Conservation (phyloP, 176 grass and related monocot genomes). For the Aegilops tauschii region DNA sequence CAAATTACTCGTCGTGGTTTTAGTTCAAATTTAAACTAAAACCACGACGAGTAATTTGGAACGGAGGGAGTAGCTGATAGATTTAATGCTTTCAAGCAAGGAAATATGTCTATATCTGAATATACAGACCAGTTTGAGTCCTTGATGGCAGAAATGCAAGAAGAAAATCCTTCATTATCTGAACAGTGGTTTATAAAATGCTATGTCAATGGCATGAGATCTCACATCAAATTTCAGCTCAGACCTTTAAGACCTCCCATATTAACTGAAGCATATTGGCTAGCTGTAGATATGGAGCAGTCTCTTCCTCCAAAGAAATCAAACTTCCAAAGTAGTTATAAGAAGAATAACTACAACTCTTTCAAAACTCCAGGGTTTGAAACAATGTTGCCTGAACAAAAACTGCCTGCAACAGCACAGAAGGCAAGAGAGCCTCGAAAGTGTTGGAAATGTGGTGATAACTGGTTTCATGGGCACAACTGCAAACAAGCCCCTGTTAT, state of each 20-base stretch:
- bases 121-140: not conserved
- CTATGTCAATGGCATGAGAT: not conserved
- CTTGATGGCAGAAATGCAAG: not conserved
- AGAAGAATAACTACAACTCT: no score
- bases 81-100: not conserved
- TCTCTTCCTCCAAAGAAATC: not conserved
- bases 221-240: not conserved
- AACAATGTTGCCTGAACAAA: no score
- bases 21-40: no score
- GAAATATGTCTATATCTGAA: not conserved
- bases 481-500: not conserved
- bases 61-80: not conserved
- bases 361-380: no score
- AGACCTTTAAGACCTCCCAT: not conserved
- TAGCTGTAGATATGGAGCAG: not conserved
- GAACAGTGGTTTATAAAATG: not conserved
- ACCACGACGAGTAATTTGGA: no score
- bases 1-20: no score
- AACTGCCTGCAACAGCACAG: no score
- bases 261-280: not conserved
- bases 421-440: no score
- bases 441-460: not conserved
- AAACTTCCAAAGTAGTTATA: no score
- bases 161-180: not conserved
- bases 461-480: not conserved